Percentiles rank a stretch among this genome's conserved stretches.
Conservation (phyloP, 768 basidiomycete species). For the Boletus tylopilopsis region DNA sequence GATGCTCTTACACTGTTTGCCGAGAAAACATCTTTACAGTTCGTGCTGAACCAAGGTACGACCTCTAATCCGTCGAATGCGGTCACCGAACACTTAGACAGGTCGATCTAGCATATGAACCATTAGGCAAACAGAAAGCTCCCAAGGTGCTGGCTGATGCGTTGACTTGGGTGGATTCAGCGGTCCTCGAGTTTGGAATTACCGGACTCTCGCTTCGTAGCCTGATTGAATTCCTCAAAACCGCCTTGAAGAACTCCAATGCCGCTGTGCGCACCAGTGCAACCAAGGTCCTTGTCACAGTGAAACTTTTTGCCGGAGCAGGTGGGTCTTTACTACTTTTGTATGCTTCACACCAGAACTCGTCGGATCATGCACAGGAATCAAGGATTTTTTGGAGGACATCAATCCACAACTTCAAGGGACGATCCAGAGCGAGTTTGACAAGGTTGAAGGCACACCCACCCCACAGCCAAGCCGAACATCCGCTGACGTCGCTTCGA, state of each 20-base stretch:
- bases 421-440: conserved; percentile 90
- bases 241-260: conserved; percentile 86
- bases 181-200: conserved; percentile 88
- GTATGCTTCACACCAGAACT: neutral
- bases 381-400: conserved; percentile 91
- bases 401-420: conserved; percentile 89
- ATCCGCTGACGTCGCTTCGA: conserved; percentile 67
- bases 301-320: conserved; percentile 87
- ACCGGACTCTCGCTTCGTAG: conserved; percentile 76
- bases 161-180: conserved; percentile 81
- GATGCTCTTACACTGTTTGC: conserved; percentile 81
- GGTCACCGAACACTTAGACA: conserved; percentile 15
- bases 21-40: conserved; percentile 92
- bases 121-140: conserved; percentile 91
- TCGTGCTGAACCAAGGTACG: conserved; percentile 88
- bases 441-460: conserved; percentile 77
- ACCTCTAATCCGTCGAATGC: conserved; percentile 7
- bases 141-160: conserved; percentile 96
- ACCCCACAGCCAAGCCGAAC: conserved; percentile 76
- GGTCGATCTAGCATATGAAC: conserved; percentile 72
- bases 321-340: conserved; percentile 43
- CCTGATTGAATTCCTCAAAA: conserved; percentile 89
- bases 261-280: conserved; percentile 90
- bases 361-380: conserved; percentile 47
- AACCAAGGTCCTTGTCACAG: conserved; percentile 87